These are phyloP conservation scores for Neonectria magnoliae DNA, from an alignment of 2,329 filamentous ascomycete species.

Conservation along the genomic window DNA sequence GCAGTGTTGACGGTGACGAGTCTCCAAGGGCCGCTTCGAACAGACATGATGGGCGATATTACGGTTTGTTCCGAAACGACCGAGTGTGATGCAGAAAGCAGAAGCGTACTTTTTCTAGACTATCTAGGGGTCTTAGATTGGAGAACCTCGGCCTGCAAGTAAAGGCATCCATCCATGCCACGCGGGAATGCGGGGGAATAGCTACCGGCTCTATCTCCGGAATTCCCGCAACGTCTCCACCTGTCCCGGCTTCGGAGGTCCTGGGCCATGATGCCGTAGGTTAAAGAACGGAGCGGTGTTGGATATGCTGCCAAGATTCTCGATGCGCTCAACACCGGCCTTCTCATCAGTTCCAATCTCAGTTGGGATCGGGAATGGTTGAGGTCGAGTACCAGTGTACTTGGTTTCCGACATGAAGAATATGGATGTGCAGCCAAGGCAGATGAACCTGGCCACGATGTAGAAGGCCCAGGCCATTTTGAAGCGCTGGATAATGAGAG, in stretches of 20 bases:
- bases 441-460: too few relatives aligned
- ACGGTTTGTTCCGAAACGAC: not conserved
- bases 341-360: too few relatives aligned
- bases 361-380: too few relatives aligned
- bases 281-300: not conserved
- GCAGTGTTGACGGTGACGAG: slow-evolving; percentile 76
- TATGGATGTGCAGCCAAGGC: too few relatives aligned
- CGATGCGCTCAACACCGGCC: too few relatives aligned
- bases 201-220: slow-evolving; percentile 19
- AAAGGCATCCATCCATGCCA: not conserved
- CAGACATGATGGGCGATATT: slow-evolving; percentile 12
- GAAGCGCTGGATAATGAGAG: too few relatives aligned
- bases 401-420: too few relatives aligned
- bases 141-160: slow-evolving; percentile 15
- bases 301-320: too few relatives aligned
- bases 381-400: too few relatives aligned
- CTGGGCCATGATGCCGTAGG: not conserved
- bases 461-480: too few relatives aligned
- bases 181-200: slow-evolving; percentile 19
- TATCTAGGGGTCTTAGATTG: slow-evolving; percentile 6
- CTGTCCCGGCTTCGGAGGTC: slow-evolving; percentile 14
- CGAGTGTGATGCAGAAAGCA: not conserved
- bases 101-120: not conserved
- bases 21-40: slow-evolving; percentile 62
- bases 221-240: slow-evolving; percentile 20